Evolutionary conservation across 2,329 filamentous ascomycete genomes (phyloP), one percentile per base, ranked within the genome.

Genomic region (Xenosphaeropsis pyriputrescens): DNA sequence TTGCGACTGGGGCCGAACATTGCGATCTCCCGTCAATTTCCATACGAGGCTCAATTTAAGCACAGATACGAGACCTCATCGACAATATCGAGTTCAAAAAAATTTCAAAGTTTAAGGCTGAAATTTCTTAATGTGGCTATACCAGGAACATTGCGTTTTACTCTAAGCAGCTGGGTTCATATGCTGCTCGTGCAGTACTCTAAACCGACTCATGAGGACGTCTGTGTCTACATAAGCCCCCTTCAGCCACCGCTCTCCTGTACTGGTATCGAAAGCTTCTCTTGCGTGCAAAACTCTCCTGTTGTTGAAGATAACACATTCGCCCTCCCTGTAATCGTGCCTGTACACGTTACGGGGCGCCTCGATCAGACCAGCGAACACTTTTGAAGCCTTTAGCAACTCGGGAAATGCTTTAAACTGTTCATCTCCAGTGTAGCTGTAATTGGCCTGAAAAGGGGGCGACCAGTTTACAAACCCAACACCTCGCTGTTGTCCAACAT

Each of bases 281-380:
- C 91, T 67, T 0, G 86, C 89, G 62, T 96, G 91, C 52, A 93
- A 58, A n/a, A 93, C 67, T 14, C 89, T 69, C 41, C 75, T 62
- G 53, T 96, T 96, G 55, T 93, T 80, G 53, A 98, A 96, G n/a
- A 98, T 68, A 11, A 88, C 86, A 53, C 85, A 93, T 51, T 94
- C 83, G 3, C 89, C 91, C 4, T 82, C 75, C 57, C 79, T 79
- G 41, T 79, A 66, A 62, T 89, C 69, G 8, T 26, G 22, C 8
- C 8, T 26, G 51, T 79, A 80, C 38, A 85, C 58, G 42, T 72
- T 72, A 4, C 62, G 53, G 0, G 67, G 59, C 1, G 63, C 52
- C 45, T 84, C 76, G 17, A 91, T 58, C 0, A 70, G 45, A 0
- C 54, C 41, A 35, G 75, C 67, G 48, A 93, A 85, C 2, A 55